Evolutionary conservation across 2,329 filamentous ascomycete species (phyloP).

Genomic region (Trichophyton equinum): DNA sequence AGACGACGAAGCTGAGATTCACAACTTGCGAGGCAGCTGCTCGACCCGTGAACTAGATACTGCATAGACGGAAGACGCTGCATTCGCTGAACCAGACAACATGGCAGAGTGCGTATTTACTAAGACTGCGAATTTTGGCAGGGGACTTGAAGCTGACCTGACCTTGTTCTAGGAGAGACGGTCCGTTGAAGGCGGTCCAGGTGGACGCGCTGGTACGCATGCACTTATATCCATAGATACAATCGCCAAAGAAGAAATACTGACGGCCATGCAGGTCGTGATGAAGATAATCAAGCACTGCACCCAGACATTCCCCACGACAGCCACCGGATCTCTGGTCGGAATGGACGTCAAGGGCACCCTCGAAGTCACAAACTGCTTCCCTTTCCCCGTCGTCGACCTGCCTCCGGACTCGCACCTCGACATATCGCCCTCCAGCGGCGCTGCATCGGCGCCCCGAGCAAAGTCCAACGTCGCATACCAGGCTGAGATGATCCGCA

Average conservation of each 20-base stretch:
- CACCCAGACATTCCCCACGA: constrained; percentile 73
- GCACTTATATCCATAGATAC: constrained; percentile 14
- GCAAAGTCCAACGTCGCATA: constrained; percentile 82
- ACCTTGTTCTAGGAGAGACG: constrained; percentile 43
- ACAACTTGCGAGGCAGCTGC: too few relatives aligned
- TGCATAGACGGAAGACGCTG: too few relatives aligned
- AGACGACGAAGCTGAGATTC: too few relatives aligned
- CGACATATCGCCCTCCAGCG: constrained; percentile 52
- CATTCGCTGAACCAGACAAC: too few relatives aligned
- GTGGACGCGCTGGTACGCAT: constrained; percentile 73
- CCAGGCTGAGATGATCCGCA: constrained; percentile 94
- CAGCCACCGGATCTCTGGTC: constrained; percentile 78
- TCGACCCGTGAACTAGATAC: too few relatives aligned
- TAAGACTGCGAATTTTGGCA: not conserved
- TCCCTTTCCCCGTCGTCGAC: constrained; percentile 82
- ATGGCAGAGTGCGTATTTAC: constrained; percentile 14
- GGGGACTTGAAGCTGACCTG: constrained; percentile 17
- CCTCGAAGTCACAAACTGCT: constrained; percentile 87
- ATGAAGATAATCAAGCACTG: constrained; percentile 98
- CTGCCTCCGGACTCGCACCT: constrained; percentile 58
- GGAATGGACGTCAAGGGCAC: constrained; percentile 77
- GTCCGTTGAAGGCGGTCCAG: constrained; percentile 73
- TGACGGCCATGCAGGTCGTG: constrained; percentile 53
- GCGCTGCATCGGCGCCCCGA: constrained; percentile 77
- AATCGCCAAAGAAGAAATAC: not conserved